A percentile compares a stretch with the other conserved stretches of the same genome.
phyloP scores from a whole-genome alignment of 1,284 basidiomycete species.

The Cystobasidiaceae sp. region DNA sequence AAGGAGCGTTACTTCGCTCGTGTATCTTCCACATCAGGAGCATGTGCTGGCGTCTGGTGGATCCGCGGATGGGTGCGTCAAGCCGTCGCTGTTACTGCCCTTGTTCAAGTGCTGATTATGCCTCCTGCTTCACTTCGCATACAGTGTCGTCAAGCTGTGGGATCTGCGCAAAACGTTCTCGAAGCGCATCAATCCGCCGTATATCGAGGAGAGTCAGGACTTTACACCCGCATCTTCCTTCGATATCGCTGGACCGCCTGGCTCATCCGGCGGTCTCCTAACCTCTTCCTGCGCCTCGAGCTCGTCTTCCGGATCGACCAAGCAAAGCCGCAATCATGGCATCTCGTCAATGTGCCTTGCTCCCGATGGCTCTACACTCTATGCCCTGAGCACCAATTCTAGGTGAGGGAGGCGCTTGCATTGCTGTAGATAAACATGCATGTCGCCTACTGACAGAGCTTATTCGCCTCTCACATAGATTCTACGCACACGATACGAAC shows the following conservation, averaged over 20 bases:
- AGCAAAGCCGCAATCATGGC: constrained; percentile 35
- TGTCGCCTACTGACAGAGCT: not conserved
- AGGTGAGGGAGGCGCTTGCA: too few relatives aligned
- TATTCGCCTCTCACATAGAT: constrained; percentile 28
- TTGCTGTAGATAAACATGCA: too few relatives aligned
- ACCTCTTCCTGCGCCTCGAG: not conserved
- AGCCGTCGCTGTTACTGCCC: too few relatives aligned
- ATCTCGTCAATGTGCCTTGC: constrained; percentile 39
- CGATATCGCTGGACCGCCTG: too few relatives aligned
- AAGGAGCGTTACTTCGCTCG: constrained; percentile 38
- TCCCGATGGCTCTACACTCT: constrained; percentile 38
- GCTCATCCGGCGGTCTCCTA: too few relatives aligned
- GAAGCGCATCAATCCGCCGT: constrained; percentile 40
- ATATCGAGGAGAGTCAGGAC: constrained; percentile 36
- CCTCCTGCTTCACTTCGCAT: not conserved
- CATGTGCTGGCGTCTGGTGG: constrained; percentile 40
- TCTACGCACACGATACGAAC: constrained; percentile 35
- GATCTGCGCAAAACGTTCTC: constrained; percentile 40
- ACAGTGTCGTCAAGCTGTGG: constrained; percentile 41
- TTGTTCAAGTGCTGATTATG: constrained; percentile 1
- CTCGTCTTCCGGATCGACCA: not conserved
- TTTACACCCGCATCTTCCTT: constrained; percentile 20
- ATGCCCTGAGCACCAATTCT: constrained; percentile 38
- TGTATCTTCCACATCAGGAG: constrained; percentile 36
- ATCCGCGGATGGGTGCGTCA: constrained; percentile 37